Evolutionary conservation across 2,329 filamentous ascomycete genomes (phyloP).

Genomic region (Hypoxylon sp.): DNA sequence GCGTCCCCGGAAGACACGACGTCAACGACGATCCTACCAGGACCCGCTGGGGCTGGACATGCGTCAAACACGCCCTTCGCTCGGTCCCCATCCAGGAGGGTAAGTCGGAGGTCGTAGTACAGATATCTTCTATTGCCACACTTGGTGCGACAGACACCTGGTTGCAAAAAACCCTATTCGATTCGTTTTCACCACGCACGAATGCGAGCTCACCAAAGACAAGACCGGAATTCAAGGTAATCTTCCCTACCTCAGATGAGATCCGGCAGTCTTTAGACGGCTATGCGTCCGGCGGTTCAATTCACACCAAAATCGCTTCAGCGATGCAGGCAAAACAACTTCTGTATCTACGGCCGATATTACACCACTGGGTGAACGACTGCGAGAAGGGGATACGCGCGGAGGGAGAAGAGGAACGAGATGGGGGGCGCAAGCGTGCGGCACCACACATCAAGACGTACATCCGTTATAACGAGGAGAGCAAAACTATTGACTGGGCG

Average conservation of each 20-base stretch:
- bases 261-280: constrained; percentile 82
- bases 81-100: constrained; percentile 61
- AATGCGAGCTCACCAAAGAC: constrained; percentile 21
- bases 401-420: constrained; percentile 45
- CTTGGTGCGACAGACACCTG: constrained; percentile 77
- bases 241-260: constrained; percentile 85
- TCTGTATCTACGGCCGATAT: constrained; percentile 74
- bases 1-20: constrained; percentile 76
- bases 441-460: constrained; percentile 94
- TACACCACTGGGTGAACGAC: constrained; percentile 82
- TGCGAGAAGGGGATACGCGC: constrained; percentile 52
- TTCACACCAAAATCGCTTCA: constrained; percentile 83
- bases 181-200: constrained; percentile 54
- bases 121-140: constrained; percentile 86
- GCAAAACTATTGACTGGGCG: constrained; percentile 79
- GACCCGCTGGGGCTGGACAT: constrained; percentile 82
- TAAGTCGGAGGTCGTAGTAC: constrained; percentile 64
- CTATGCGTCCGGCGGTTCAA: constrained; percentile 80
- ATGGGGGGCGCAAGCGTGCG: constrained; percentile 74
- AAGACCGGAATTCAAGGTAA: constrained; percentile 71
- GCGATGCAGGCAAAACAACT: constrained; percentile 79
- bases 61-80: constrained; percentile 69
- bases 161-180: constrained; percentile 74
- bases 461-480: constrained; percentile 69
- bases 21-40: constrained; percentile 58